Base-by-base conservation (phyloP, 2,329 filamentous ascomycete species). In the Nemania serpens region DNA sequence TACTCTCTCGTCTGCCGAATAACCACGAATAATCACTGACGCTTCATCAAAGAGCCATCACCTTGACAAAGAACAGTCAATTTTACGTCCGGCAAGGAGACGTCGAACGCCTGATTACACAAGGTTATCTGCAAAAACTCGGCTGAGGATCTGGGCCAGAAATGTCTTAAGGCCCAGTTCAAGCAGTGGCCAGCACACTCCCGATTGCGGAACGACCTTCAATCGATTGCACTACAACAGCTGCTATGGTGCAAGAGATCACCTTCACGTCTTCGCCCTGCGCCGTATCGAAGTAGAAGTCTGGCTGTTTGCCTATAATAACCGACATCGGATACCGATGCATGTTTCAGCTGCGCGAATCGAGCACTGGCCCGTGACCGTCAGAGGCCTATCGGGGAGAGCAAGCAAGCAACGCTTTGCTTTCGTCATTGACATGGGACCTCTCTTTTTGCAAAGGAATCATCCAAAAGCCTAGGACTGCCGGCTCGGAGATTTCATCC, bases 11-110 rank as follows among this genome's bases (percentile, higher is more conserved):
- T 46, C 42, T 41, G 2, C 15, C 11, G 55, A 53, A 55, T 43
- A 29, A 43, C 42, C 61, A 68, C 70, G 51, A 53, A 55, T 43
- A 33, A 43, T 39, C 62, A 68, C 70, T 73, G 66, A 66, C 71
- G 67, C 59, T 50, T 65, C 58, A 9, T 36, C 46, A 36, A 69
- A 97, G 93, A 15, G 91, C 93, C 12, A 97, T 99, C 70, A 98
- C 91, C 62, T 83, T 99, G 79, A 97, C 93, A 39, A 98, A 96
- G 77, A 98, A 99, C 77, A 97, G 93, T 72, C 95, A 99, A 74
- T 96, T 99, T 73, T 98, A 96, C 73, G 95, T 99, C 41, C 87
- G 94, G 48, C 92, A 97, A 73, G 94, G 92, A 22, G 95, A 99
- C 77, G 95, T 99, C 6, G 95, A 99, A 77, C 86, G 93, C 52